Percentiles rank a stretch among this genome's conserved stretches.
phyloP scores from a whole-genome alignment of 306 rosid genomes.

The Heteromeles arbutifolia region DNA sequence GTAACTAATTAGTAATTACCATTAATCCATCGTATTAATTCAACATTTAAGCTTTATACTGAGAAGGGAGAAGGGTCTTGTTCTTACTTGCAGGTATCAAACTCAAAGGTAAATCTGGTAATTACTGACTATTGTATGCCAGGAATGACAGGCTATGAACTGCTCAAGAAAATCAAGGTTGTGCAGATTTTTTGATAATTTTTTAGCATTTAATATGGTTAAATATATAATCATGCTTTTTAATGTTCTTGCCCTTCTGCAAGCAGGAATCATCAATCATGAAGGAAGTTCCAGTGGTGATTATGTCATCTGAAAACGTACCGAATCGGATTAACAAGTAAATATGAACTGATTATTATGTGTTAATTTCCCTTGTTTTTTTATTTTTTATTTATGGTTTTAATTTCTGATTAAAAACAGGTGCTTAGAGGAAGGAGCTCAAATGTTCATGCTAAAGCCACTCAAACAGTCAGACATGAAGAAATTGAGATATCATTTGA shows the following conservation, averaged over 20 bases:
- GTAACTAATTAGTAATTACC: slow-evolving; percentile 1
- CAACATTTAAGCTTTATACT: background rate
- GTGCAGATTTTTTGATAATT: background rate
- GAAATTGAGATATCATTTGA: slow-evolving; percentile 60
- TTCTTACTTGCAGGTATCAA: slow-evolving; percentile 43
- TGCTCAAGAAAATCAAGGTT: slow-evolving; percentile 91
- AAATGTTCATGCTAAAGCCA: slow-evolving; percentile 87
- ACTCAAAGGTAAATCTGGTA: slow-evolving; percentile 71
- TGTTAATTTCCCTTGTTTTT: background rate
- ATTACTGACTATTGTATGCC: slow-evolving; percentile 97
- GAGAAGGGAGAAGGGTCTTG: background rate
- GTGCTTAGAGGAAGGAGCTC: slow-evolving; percentile 95
- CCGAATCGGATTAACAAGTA: slow-evolving; percentile 79
- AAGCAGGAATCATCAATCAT: slow-evolving; percentile 67
- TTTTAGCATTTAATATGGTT: background rate
- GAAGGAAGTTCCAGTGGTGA: slow-evolving; percentile 92
- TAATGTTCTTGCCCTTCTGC: background rate
- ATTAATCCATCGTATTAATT: background rate
- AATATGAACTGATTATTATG: background rate
- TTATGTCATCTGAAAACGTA: slow-evolving; percentile 85
- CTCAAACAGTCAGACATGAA: slow-evolving; percentile 76
- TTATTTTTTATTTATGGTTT: background rate
- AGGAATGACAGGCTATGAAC: slow-evolving; percentile 93
- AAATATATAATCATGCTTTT: background rate
- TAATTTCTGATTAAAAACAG: slow-evolving; percentile 22